These are phyloP conservation scores for Heliophila coronopifolia DNA, from an alignment of 441 rosid genomes.

Conservation along the genomic window DNA sequence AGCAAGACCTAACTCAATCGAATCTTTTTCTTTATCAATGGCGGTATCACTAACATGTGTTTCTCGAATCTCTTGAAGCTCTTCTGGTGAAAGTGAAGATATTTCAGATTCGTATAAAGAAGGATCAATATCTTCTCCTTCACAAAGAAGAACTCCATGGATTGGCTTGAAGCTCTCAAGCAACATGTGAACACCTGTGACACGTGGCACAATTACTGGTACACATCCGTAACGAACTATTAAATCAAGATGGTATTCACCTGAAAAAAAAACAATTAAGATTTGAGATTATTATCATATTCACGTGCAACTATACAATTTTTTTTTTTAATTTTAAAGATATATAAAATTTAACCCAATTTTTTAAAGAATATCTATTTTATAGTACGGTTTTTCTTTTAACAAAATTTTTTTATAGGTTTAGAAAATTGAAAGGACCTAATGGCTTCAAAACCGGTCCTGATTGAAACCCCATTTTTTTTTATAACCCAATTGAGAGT, in stretches of 20 bases:
- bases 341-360: too few relatives aligned
- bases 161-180: conserved; percentile 82
- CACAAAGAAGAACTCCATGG: conserved; percentile 82
- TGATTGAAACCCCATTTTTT: too few relatives aligned
- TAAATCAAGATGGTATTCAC: conserved; percentile 85
- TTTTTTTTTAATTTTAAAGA: too few relatives aligned
- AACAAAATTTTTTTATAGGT: too few relatives aligned
- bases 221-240: conserved; percentile 84
- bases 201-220: conserved; percentile 82
- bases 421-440: too few relatives aligned
- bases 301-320: too few relatives aligned
- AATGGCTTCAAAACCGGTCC: too few relatives aligned
- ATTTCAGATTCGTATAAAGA: conserved; percentile 57
- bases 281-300: too few relatives aligned
- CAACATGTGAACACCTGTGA: conserved; percentile 73
- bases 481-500: too few relatives aligned
- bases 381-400: too few relatives aligned
- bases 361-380: too few relatives aligned
- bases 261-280: conserved; percentile 38
- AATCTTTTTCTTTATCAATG: conserved; percentile 70
- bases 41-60: conserved; percentile 61
- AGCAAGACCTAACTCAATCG: conserved; percentile 68
- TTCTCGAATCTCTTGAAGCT: conserved; percentile 58
- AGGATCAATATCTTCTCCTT: conserved; percentile 90
- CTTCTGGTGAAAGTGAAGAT: conserved; percentile 47